phyloP scores from a whole-genome alignment of 495 filamentous ascomycete genomes.

The Lasiosphaeriaceae sp. region DNA sequence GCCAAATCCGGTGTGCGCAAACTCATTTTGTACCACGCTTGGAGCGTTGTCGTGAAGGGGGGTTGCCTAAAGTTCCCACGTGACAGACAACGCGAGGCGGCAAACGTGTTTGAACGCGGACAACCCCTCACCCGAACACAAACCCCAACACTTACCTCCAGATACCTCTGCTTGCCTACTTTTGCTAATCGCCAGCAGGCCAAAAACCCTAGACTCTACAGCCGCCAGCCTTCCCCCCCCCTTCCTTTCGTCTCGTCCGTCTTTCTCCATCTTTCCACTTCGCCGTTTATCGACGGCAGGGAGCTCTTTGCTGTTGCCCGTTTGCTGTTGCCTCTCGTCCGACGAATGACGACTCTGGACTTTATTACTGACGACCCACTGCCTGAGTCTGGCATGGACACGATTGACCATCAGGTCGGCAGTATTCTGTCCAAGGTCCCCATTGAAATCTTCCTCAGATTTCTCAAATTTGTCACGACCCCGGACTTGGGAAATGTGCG shows the following conservation, averaged over 20 bases:
- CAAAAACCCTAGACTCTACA: background rate
- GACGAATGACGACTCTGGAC: too few relatives aligned
- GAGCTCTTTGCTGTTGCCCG: background rate
- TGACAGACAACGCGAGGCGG: background rate
- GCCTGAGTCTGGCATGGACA: background rate
- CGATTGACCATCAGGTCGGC: constrained; percentile 8
- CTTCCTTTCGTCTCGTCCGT: background rate
- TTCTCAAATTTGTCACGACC: constrained; percentile 40
- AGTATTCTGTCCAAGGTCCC: constrained; percentile 20
- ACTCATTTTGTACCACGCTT: too few relatives aligned
- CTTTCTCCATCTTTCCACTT: too few relatives aligned
- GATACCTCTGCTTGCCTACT: background rate
- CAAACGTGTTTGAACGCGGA: too few relatives aligned
- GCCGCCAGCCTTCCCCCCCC: background rate
- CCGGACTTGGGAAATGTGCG: constrained; percentile 44
- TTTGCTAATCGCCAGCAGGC: too few relatives aligned
- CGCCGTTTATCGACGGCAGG: background rate
- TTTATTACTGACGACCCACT: too few relatives aligned
- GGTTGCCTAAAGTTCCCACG: background rate
- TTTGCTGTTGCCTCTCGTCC: background rate
- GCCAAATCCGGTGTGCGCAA: too few relatives aligned
- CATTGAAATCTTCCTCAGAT: constrained; percentile 38
- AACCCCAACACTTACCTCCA: background rate
- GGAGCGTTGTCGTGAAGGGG: too few relatives aligned
- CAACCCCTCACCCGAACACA: background rate